These are phyloP conservation scores for Botrytis galanthina DNA, from an alignment of 2,329 filamentous ascomycete genomes.

Conservation along the genomic window DNA sequence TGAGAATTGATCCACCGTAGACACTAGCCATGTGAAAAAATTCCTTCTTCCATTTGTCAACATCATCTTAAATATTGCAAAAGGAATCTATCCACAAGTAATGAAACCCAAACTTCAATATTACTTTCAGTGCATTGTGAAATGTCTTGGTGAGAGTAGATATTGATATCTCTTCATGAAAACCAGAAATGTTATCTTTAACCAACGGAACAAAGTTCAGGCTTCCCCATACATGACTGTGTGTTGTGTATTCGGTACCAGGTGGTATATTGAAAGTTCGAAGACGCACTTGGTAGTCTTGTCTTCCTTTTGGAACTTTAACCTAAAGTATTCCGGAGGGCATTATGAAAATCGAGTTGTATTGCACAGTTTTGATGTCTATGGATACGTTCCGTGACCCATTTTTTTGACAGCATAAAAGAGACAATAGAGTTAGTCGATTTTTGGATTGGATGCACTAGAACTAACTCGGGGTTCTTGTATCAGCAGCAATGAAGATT, in stretches of 20 bases:
- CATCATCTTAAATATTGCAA: background rate
- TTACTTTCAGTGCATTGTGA: background rate
- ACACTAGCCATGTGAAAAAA: background rate
- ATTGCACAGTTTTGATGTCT: too few relatives aligned
- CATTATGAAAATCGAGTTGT: too few relatives aligned
- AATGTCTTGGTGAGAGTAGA: background rate
- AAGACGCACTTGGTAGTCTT: background rate
- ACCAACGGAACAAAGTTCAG: background rate
- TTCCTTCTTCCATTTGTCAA: background rate
- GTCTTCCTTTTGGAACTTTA: too few relatives aligned
- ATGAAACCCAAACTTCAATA: background rate
- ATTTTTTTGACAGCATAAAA: background rate
- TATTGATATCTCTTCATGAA: background rate
- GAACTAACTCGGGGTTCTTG: background rate
- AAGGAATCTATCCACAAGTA: background rate
- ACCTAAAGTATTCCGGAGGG: too few relatives aligned
- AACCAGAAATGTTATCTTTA: background rate
- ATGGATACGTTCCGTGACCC: too few relatives aligned
- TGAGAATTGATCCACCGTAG: background rate
- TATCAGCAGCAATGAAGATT: background rate
- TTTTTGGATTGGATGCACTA: background rate
- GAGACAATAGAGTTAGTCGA: background rate
- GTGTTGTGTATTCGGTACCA: background rate
- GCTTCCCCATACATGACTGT: background rate
- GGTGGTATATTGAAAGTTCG: background rate